phyloP scores from a whole-genome alignment of 345 rosid genomes.

The Dimocarpus longan region DNA sequence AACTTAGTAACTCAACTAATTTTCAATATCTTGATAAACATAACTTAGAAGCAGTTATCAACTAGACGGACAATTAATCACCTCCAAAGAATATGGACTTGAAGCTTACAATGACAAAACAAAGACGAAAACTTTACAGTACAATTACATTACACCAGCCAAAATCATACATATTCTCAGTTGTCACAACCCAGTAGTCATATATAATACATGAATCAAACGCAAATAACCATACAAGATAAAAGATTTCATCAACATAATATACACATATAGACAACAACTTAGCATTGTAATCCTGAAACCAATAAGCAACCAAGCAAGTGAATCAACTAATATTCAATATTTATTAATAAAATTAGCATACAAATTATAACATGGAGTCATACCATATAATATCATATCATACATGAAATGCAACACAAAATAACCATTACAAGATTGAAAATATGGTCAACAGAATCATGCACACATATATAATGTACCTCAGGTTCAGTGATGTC shows the following conservation, averaged over 20 bases:
- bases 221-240: too few species aligned
- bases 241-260: too few species aligned
- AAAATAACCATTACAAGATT: neutral
- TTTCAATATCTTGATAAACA: neutral
- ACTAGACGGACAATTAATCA: slow-evolving; percentile 2
- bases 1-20: slow-evolving; percentile 6
- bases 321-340: too few species aligned
- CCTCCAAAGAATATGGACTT: neutral
- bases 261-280: too few species aligned
- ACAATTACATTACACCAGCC: neutral
- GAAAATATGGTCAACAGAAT: neutral
- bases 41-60: slow-evolving; percentile 6
- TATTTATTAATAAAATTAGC: too few species aligned
- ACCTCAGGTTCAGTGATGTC: slow-evolving; percentile 95
- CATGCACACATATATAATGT: neutral
- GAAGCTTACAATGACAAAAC: neutral
- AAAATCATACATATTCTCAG: neutral
- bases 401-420: neutral
- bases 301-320: too few species aligned
- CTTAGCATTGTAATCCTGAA: too few species aligned
- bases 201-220: too few species aligned
- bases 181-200: neutral
- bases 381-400: neutral
- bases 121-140: neutral
- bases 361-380: neutral